phyloP scores from a whole-genome alignment of 2,329 filamentous ascomycete genomes.

The Ceratocystis diversiconidia region DNA sequence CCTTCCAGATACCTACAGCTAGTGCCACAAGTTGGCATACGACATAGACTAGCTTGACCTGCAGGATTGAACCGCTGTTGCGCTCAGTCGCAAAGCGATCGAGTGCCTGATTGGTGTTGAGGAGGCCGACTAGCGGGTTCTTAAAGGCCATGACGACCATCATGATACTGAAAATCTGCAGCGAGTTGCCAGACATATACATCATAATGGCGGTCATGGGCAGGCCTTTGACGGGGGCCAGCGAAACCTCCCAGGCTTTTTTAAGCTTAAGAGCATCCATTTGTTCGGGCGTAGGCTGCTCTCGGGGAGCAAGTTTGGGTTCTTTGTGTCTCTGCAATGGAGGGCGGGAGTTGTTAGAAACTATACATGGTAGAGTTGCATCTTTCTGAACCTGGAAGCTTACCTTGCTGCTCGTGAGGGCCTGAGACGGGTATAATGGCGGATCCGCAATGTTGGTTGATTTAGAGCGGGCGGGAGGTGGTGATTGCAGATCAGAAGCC shows the following conservation, averaged over 20 bases:
- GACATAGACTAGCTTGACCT: constrained; percentile 79
- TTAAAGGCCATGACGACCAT: constrained; percentile 99
- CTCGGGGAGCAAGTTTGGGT: constrained; percentile 35
- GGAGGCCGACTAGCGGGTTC: constrained; percentile 73
- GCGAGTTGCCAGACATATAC: constrained; percentile 98
- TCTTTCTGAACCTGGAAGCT: not conserved
- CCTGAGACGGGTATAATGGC: constrained; percentile 56
- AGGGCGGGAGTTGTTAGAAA: not conserved
- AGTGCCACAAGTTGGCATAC: constrained; percentile 73
- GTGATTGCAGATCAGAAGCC: constrained; percentile 64
- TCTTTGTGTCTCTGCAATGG: constrained; percentile 39
- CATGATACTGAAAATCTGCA: constrained; percentile 99
- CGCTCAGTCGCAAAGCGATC: constrained; percentile 75
- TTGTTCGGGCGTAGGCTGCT: constrained; percentile 61
- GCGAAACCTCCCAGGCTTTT: constrained; percentile 94
- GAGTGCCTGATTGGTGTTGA: constrained; percentile 77
- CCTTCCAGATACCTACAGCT: constrained; percentile 83
- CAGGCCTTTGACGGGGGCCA: constrained; percentile 82
- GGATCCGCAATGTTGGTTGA: constrained; percentile 62
- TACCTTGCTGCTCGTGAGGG: constrained; percentile 41
- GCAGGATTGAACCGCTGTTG: constrained; percentile 57
- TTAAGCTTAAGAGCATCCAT: constrained; percentile 95
- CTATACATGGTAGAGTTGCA: not conserved
- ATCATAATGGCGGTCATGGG: constrained; percentile 99
- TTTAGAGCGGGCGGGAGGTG: constrained; percentile 53